These are phyloP conservation scores for Chloris gayana DNA, from an alignment of 176 grass and related monocot genomes.

Conservation along the genomic window DNA sequence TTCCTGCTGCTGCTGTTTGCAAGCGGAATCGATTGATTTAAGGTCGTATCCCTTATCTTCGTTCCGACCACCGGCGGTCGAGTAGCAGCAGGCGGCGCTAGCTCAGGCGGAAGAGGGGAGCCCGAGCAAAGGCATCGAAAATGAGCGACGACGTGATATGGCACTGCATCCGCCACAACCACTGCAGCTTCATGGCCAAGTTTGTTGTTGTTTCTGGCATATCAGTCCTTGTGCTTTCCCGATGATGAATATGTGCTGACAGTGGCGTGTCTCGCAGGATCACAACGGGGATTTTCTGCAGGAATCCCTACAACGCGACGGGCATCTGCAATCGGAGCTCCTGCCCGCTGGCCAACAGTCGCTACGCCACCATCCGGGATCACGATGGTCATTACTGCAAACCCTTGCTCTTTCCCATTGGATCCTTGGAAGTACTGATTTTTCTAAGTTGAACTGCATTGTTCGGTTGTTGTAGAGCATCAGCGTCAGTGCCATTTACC, in stretches of 20 bases:
- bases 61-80: background rate
- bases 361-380: slow-evolving; percentile 88
- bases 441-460: background rate
- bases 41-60: background rate
- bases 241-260: background rate
- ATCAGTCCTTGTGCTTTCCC: background rate
- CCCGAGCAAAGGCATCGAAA: background rate
- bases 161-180: slow-evolving; percentile 92
- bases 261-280: slow-evolving; percentile 49
- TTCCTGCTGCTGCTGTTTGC: background rate
- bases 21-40: background rate
- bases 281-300: slow-evolving; percentile 74
- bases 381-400: slow-evolving; percentile 55
- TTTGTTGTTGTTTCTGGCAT: background rate
- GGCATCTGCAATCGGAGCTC: slow-evolving; percentile 96
- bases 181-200: slow-evolving; percentile 98
- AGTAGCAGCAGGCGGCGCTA: background rate
- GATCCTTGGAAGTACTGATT: background rate
- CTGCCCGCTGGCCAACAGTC: slow-evolving; percentile 91
- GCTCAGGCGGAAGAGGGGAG: slow-evolving; percentile 11
- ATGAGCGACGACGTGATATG: slow-evolving; percentile 97
- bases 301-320: slow-evolving; percentile 83
- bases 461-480: background rate
- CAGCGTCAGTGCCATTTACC: background rate
- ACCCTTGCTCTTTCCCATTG: background rate